Evolutionary conservation across 1,139 yeast genomes (phyloP), one percentile per base, ranked within the genome.

Genomic region (Kodamaea derodonti): DNA sequence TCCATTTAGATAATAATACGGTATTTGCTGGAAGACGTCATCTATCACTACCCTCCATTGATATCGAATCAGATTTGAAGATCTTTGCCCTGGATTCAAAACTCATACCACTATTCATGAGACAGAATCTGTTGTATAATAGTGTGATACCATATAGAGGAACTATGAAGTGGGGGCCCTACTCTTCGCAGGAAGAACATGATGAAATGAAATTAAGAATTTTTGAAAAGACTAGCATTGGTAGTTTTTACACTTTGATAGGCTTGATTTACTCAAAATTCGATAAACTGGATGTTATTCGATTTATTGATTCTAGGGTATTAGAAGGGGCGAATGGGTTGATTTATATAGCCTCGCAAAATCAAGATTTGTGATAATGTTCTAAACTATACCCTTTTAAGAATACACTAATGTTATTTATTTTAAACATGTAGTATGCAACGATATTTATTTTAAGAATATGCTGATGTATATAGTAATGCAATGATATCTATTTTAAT

Each of bases 171-270:
- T 44, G 47, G 2, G 47, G 51, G 1, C 47, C 48, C 2, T 40
- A 46, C 5, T 35, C 38, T 13, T 38, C 43, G 8, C 37, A 41
- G 10, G 45, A 42, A 5, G 45, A 41, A 13, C 43, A 41, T 26
- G 26, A 38, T 10, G 31, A 25, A 4, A 41, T 36, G 27, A 40
- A 43, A 30, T 20, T 30, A 4, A 35, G 30, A 16, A 52, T 68
- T 2, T 41, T 45, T 17, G 58, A 60, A 17, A 42, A 47, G 9
- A 52, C 72, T 0, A 41, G 58, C 20, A 47, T 67, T 5, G 70
- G 66, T 5, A 57, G 69, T 31, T 69, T 69, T 38, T 62, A 62
- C 40, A 60, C 70, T 3, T 46, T 69, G 57, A 42, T 69, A 6
- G 75, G 75, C 1, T 22, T 69, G 15, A 36, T 67, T 10, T 45